Evolutionary conservation across 1,284 basidiomycete species (phyloP), one percentile per base, ranked within the genome.

Genomic region (Ustilago loliicola): DNA sequence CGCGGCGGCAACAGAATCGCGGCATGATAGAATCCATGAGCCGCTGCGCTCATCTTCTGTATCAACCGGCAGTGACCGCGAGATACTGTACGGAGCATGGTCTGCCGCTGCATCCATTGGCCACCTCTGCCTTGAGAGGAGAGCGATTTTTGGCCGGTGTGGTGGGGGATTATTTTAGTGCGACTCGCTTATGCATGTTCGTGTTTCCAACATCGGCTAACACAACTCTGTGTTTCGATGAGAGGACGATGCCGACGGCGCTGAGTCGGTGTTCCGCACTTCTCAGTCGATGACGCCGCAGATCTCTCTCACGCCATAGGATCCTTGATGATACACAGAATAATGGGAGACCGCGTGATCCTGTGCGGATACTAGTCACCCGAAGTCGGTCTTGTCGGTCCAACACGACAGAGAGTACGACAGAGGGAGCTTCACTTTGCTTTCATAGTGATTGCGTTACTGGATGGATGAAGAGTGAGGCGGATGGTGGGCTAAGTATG

Each of bases 21-120:
- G 54, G 54, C 48, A 29, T 50, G 36, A 40, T 23, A 47, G 25
- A 45, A 45, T 21, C n/a, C n/a, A 45, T 45, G 11, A 45, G 15
- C 42, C 42, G 42, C 42, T 23, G 42, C n/a, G 11, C 5, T 8
- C 42, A 17, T 3, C 21, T 45, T 45, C n/a, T 21, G 6, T 40
- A 6, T 40, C 38, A 19, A 21, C 21, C 19, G 42, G 19, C 42
- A 45, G 9, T 45, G 7, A 11, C 15, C 29, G 38, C 38, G 38
- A 54, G 27, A 54, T 55, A 53, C 0, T 34, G 23, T 19, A 45
- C 65, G 65, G 65, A 67, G 52, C 42, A 34, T 57, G 8, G 65
- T 67, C 45, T 38, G 65, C 65, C 65, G 65, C 52, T 61, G 65
- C 58, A 67, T 25, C n/a, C 29, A 19, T 61, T 59, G 59, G 65